A percentile compares a stretch with the other conserved stretches of the same genome.
phyloP scores from a whole-genome alignment of 192 early-diverging fungal species.

The Mortierella claussenii region DNA sequence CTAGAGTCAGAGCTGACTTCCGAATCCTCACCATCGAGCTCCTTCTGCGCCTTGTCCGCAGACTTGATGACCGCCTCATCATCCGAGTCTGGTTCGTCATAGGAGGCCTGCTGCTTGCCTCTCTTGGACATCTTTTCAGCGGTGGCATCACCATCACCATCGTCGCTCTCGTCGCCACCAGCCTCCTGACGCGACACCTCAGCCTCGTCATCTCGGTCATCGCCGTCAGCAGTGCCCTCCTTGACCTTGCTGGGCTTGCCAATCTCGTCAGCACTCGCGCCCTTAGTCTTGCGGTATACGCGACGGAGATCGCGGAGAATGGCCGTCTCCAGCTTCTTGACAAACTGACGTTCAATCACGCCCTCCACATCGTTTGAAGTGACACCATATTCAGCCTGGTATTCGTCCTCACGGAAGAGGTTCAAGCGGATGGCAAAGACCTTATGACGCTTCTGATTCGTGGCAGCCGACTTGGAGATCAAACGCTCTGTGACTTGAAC shows the following conservation, averaged over 20 bases:
- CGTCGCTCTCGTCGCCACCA: constrained; percentile 62
- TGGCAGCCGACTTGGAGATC: constrained; percentile 58
- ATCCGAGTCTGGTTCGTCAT: constrained; percentile 90
- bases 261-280: constrained; percentile 45
- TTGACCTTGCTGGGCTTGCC: constrained; percentile 48
- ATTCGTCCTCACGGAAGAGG: constrained; percentile 86
- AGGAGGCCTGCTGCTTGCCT: constrained; percentile 72
- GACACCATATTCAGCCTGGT: constrained; percentile 81
- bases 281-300: constrained; percentile 52
- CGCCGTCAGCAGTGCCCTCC: constrained; percentile 55
- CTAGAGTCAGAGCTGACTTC: constrained; percentile 46
- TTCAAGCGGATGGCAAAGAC: constrained; percentile 83
- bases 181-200: constrained; percentile 31
- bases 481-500: constrained; percentile 87
- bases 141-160: constrained; percentile 81
- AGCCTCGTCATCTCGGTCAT: constrained; percentile 65
- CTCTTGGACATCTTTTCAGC: constrained; percentile 69
- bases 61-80: constrained; percentile 69
- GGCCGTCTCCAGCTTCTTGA: constrained; percentile 75
- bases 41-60: constrained; percentile 48
- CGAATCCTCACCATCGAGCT: constrained; percentile 53
- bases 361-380: constrained; percentile 71
- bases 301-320: constrained; percentile 86
- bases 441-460: constrained; percentile 69
- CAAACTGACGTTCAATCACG: constrained; percentile 79